Conservation (phyloP, 164 flowering plant species). For the Tetracentron sinense region DNA sequence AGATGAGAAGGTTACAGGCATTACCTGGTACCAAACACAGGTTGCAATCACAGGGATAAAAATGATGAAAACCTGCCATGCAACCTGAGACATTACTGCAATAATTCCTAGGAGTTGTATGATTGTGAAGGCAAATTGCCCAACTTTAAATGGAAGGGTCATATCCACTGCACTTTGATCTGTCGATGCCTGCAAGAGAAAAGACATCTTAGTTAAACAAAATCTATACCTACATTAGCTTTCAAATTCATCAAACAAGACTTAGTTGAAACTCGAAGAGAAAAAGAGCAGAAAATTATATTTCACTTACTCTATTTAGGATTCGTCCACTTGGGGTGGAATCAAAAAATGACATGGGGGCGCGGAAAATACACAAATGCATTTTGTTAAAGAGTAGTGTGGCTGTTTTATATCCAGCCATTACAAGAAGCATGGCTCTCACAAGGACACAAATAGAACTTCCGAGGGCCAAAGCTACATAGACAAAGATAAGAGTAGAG, state of each 20-base stretch:
- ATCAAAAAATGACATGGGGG: slow-evolving; percentile 97
- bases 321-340: slow-evolving; percentile 92
- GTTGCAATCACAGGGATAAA: slow-evolving; percentile 63
- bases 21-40: slow-evolving; percentile 89
- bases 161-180: slow-evolving; percentile 86
- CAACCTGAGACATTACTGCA: slow-evolving; percentile 87
- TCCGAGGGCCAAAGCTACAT: slow-evolving; percentile 59
- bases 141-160: slow-evolving; percentile 42
- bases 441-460: slow-evolving; percentile 60
- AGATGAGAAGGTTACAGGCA: not conserved
- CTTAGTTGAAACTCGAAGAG: not conserved
- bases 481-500: slow-evolving; percentile 51
- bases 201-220: not conserved
- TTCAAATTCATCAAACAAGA: not conserved
- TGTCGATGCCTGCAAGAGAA: slow-evolving; percentile 66
- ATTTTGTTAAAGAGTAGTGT: slow-evolving; percentile 67
- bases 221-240: slow-evolving; percentile 4
- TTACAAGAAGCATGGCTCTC: slow-evolving; percentile 47
- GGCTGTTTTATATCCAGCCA: slow-evolving; percentile 73
- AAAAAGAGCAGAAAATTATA: not conserved
- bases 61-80: slow-evolving; percentile 86
- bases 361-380: slow-evolving; percentile 81
- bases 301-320: slow-evolving; percentile 62
- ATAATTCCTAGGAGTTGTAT: slow-evolving; percentile 76
- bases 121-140: slow-evolving; percentile 39